phyloP scores from a whole-genome alignment of 129 eudicot species.

The Lactuca sativa region DNA sequence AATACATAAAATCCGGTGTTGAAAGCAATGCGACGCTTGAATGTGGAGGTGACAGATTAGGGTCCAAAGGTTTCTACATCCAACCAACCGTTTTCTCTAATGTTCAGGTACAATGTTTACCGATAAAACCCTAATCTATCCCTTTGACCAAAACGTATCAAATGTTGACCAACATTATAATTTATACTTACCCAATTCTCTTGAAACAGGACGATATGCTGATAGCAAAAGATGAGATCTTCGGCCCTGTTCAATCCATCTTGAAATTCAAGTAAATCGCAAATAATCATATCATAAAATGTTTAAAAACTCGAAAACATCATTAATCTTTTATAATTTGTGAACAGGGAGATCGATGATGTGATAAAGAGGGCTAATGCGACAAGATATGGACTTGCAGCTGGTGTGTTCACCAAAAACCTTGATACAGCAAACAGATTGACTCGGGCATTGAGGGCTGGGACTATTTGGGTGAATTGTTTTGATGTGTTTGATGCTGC shows the following conservation, averaged over 20 bases:
- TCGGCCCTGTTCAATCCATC: conserved; percentile 85
- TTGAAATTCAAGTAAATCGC: conserved; percentile 74
- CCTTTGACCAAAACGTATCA: background rate
- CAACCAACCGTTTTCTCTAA: conserved; percentile 88
- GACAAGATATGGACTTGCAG: conserved; percentile 75
- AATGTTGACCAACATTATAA: background rate
- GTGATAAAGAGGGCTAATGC: conserved; percentile 71
- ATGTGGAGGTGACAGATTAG: conserved; percentile 75
- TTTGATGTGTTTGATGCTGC: conserved; percentile 76
- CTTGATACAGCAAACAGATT: conserved; percentile 65
- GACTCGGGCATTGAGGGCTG: conserved; percentile 64
- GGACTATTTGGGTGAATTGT: conserved; percentile 84
- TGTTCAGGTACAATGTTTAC: conserved; percentile 53
- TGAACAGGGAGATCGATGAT: conserved; percentile 53
- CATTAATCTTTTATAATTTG: background rate
- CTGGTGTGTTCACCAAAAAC: conserved; percentile 80
- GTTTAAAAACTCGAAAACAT: background rate
- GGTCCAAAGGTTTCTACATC: conserved; percentile 72
- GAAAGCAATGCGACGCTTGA: conserved; percentile 83
- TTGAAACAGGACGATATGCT: conserved; percentile 70
- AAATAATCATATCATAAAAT: background rate
- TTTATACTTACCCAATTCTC: background rate
- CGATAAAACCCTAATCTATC: conserved; percentile 1
- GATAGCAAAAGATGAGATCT: conserved; percentile 83
- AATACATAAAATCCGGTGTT: conserved; percentile 66